Conservation (phyloP, 1,284 basidiomycete genomes). For the Amylostereum areolatum region DNA sequence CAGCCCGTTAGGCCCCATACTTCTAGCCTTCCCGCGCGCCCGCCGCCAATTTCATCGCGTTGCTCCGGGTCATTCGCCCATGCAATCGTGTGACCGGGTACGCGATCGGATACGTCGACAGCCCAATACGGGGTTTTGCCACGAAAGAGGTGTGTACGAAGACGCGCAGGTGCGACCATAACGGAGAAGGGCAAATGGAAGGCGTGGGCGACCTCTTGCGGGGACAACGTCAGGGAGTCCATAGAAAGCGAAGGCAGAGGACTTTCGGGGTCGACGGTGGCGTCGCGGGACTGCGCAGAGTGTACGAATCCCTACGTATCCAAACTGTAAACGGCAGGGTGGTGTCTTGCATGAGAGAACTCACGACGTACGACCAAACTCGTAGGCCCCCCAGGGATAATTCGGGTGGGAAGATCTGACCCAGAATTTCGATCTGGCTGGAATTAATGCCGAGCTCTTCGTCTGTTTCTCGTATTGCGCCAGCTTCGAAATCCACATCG, state of each 20-base stretch:
- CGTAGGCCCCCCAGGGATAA: slow-evolving; percentile 51
- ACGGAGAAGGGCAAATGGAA: slow-evolving; percentile 65
- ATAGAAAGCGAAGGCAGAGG: slow-evolving; percentile 60
- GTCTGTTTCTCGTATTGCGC: slow-evolving; percentile 65
- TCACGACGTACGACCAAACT: slow-evolving; percentile 73
- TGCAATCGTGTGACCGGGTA: slow-evolving; percentile 19
- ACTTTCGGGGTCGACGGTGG: slow-evolving; percentile 6
- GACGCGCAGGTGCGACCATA: slow-evolving; percentile 39
- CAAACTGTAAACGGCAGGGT: not conserved
- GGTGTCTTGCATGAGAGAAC: slow-evolving; percentile 19
- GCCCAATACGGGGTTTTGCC: slow-evolving; percentile 53
- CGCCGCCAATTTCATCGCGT: slow-evolving; percentile 38
- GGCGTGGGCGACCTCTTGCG: slow-evolving; percentile 57
- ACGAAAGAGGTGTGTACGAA: slow-evolving; percentile 51
- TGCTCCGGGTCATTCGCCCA: slow-evolving; percentile 20
- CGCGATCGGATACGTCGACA: slow-evolving; percentile 62
- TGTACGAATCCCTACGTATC: slow-evolving; percentile 55
- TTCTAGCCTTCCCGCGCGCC: slow-evolving; percentile 43
- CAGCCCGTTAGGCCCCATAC: slow-evolving; percentile 81
- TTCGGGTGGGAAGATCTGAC: slow-evolving; percentile 57
- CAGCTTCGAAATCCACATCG: slow-evolving; percentile 46
- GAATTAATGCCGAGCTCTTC: slow-evolving; percentile 67
- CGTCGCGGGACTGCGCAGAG: slow-evolving; percentile 16
- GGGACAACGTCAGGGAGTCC: slow-evolving; percentile 44
- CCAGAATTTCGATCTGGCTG: slow-evolving; percentile 56